Conservation (phyloP, 1,284 basidiomycete species). For the Ceratobasidium sp. region DNA sequence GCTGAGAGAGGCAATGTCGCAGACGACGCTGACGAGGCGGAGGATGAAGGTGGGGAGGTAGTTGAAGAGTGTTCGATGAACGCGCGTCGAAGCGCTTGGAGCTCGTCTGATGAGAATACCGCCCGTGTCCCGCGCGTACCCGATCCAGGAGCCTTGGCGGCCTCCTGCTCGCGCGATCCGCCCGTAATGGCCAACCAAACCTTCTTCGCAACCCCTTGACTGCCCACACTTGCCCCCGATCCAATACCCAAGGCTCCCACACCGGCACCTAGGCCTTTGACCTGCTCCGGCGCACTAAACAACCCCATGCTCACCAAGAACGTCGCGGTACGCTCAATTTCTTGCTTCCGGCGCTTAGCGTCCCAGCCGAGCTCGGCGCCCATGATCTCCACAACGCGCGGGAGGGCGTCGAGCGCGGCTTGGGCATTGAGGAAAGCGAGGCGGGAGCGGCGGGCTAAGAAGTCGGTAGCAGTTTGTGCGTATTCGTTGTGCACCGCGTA, state of each 20-base stretch:
- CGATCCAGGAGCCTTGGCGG: constrained; percentile 48
- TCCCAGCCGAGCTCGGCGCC: constrained; percentile 84
- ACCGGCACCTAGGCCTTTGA: constrained; percentile 47
- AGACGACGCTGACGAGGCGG: not conserved
- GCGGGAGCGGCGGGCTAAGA: constrained; percentile 89
- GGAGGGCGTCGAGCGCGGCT: constrained; percentile 83
- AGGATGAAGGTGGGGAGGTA: constrained; percentile 11
- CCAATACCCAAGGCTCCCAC: constrained; percentile 51
- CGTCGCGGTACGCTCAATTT: constrained; percentile 66
- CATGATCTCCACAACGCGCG: constrained; percentile 92
- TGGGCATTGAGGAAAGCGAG: constrained; percentile 93
- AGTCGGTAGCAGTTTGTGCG: constrained; percentile 87
- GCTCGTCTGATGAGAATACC: constrained; percentile 48
- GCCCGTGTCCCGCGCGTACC: constrained; percentile 48
- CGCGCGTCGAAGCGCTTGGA: constrained; percentile 46
- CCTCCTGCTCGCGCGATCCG: constrained; percentile 35
- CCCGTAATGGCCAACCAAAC: constrained; percentile 14
- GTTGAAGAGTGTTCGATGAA: constrained; percentile 46
- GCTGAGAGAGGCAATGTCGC: constrained; percentile 22
- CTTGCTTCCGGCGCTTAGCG: constrained; percentile 60
- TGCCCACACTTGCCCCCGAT: constrained; percentile 54
- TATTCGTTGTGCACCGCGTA: constrained; percentile 93
- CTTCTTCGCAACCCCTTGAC: constrained; percentile 40
- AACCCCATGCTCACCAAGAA: constrained; percentile 83
- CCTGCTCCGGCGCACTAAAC: constrained; percentile 51